phyloP scores from a whole-genome alignment of 2,329 filamentous ascomycete genomes.

The Colletotrichum agaves region DNA sequence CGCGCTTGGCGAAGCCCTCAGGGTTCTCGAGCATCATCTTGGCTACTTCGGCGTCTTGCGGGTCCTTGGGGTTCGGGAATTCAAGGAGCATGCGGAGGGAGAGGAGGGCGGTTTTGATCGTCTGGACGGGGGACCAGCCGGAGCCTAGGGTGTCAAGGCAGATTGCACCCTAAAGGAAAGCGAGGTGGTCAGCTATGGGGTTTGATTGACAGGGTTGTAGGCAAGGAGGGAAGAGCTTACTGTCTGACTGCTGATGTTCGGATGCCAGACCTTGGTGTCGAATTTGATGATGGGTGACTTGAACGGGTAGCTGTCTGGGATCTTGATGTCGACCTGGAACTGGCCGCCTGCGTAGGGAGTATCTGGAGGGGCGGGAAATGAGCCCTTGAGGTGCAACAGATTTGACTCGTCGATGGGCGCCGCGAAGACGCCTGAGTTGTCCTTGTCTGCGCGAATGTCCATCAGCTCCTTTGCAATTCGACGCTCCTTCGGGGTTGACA shows the following conservation, averaged over 20 bases:
- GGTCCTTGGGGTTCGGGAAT: slow-evolving; percentile 93
- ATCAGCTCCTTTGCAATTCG: slow-evolving; percentile 80
- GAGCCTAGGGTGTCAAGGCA: slow-evolving; percentile 91
- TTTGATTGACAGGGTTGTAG: neutral
- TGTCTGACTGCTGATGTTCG: slow-evolving; percentile 94
- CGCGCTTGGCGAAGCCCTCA: slow-evolving; percentile 81
- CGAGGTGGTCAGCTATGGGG: neutral
- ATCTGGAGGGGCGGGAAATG: slow-evolving; percentile 87
- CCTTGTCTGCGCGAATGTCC: slow-evolving; percentile 78
- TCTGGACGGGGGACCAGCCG: slow-evolving; percentile 95
- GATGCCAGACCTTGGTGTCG: slow-evolving; percentile 94
- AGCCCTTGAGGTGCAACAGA: slow-evolving; percentile 84
- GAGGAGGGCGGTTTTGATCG: slow-evolving; percentile 93
- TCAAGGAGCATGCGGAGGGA: slow-evolving; percentile 94
- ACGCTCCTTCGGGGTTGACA: slow-evolving; percentile 64
- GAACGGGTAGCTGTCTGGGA: slow-evolving; percentile 92
- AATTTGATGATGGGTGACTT: slow-evolving; percentile 92
- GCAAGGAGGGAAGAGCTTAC: slow-evolving; percentile 61
- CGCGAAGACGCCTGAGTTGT: slow-evolving; percentile 80
- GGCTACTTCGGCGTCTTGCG: slow-evolving; percentile 95
- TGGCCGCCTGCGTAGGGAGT: slow-evolving; percentile 92
- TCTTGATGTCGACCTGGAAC: slow-evolving; percentile 85
- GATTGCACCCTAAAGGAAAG: slow-evolving; percentile 79
- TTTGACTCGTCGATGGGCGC: slow-evolving; percentile 73
- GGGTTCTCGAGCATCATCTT: slow-evolving; percentile 86